Conservation (phyloP, 495 filamentous ascomycete species). For the Margaritispora aquatica region DNA sequence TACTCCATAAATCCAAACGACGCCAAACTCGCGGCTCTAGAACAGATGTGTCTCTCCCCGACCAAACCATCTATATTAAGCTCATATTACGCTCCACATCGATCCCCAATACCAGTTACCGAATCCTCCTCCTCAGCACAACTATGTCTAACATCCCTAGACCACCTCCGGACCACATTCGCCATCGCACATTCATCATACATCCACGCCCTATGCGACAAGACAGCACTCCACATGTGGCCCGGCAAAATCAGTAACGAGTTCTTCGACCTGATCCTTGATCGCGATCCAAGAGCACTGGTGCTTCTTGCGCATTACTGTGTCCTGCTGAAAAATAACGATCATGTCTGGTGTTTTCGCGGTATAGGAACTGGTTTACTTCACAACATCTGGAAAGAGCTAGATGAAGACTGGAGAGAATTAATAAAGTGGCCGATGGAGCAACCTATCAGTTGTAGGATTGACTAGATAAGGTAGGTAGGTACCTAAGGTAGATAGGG, state of each 20-base stretch:
- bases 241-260: neutral
- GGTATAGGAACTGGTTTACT: slow-evolving; percentile 30
- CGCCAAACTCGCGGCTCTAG: slow-evolving; percentile 4
- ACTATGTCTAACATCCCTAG: neutral
- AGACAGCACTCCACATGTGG: slow-evolving; percentile 17
- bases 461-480: neutral
- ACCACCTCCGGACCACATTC: neutral
- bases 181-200: slow-evolving; percentile 15
- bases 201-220: slow-evolving; percentile 1
- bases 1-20: slow-evolving; percentile 2
- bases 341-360: slow-evolving; percentile 33
- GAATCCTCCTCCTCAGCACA: neutral
- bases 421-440: slow-evolving; percentile 35
- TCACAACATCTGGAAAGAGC: slow-evolving; percentile 24
- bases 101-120: neutral
- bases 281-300: slow-evolving; percentile 30
- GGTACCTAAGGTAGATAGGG: neutral
- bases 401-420: slow-evolving; percentile 28
- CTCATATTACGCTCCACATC: neutral
- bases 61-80: neutral
- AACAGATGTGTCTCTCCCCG: slow-evolving; percentile 3
- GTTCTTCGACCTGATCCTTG: slow-evolving; percentile 5
- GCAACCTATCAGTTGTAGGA: neutral
- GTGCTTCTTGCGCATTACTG: slow-evolving; percentile 35
- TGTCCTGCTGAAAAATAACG: slow-evolving; percentile 30